These are phyloP conservation scores for Yamadazyma insecticola DNA, from an alignment of 805 yeast species.

Conservation along the genomic window DNA sequence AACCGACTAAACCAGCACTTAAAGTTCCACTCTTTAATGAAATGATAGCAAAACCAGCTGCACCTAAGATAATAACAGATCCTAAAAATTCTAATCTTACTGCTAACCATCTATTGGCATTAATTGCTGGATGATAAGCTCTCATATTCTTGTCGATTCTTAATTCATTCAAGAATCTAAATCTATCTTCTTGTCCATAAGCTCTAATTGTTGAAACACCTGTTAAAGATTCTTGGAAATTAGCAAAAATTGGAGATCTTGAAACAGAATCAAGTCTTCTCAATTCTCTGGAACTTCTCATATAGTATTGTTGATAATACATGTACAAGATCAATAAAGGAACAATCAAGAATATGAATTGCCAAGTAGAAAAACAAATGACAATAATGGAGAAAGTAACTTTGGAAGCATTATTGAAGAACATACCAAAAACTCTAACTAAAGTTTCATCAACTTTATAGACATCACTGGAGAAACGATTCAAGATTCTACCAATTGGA, in stretches of 20 bases:
- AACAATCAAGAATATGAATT: constrained; percentile 62
- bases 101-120: constrained; percentile 97
- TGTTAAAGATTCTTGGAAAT: constrained; percentile 75
- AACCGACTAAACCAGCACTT: constrained; percentile 90
- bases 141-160: constrained; percentile 83
- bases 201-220: constrained; percentile 78
- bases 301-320: constrained; percentile 71
- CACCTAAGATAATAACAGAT: constrained; percentile 77
- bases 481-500: constrained; percentile 87
- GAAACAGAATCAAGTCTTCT: constrained; percentile 80
- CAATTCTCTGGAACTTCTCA: constrained; percentile 75
- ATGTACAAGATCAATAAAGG: constrained; percentile 67
- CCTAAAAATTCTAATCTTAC: constrained; percentile 91
- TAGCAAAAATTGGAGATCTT: constrained; percentile 76
- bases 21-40: constrained; percentile 64
- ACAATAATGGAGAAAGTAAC: constrained; percentile 76
- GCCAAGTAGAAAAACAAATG: constrained; percentile 85
- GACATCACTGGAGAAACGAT: constrained; percentile 87
- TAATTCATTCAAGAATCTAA: constrained; percentile 57
- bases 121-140: constrained; percentile 88
- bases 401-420: constrained; percentile 55
- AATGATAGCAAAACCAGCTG: constrained; percentile 77
- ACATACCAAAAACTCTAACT: constrained; percentile 67
- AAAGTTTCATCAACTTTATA: constrained; percentile 80
- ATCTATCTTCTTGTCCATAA: constrained; percentile 60